Base-by-base conservation (phyloP, 352 stramenopile genomes). In the Phytopythium helicoides region DNA sequence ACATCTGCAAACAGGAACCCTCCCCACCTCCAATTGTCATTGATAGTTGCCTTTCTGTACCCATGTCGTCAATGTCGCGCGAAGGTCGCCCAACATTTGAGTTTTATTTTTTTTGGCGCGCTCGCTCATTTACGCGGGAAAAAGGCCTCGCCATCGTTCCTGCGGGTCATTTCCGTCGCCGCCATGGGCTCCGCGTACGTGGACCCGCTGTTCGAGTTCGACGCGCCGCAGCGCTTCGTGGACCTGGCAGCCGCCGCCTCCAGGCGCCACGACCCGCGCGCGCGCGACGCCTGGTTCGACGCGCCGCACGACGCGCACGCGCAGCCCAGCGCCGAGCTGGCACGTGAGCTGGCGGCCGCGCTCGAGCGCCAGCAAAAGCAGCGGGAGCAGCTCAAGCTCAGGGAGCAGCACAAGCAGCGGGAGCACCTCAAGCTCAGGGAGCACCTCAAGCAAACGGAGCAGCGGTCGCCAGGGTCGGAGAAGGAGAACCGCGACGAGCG, bases 181-280 rank as follows among this genome's bases (percentile, higher is more conserved):
- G 4, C 14, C 28, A 23, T 3, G 31, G 12, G n/a, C 45, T 25
- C 31, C 45, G 35, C 18, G 49, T 37, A 39, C 45, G 50, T 90
- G 10, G 77, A 89, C 58, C 50, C 69, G 44, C 66, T 87, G 15
- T 92, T 89, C 62, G 81, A 87, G 67, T 92, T 92, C 47, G 81
- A 89, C 54, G 78, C 73, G 34, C 72, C 81, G 40, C 72, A 80
- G 49, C 52, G 59, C 33, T 89, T 79, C 46, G 40, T 64, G 19
- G 76, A 92, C 63, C 67, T 89, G 19, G 71, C 60, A 21, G 71
- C 55, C 0, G 59, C 66, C n/a, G 51, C 64, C 3, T 33, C 46
- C 10, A 55, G 54, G 31, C 36, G 39, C 21, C 15, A 21, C 4
- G 22, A 52, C 16, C 16, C 45, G 15, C 55, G 47, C 23, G 50